Conservation (phyloP, 2,329 filamentous ascomycete genomes). For the Neopestalotiopsis sp. region DNA sequence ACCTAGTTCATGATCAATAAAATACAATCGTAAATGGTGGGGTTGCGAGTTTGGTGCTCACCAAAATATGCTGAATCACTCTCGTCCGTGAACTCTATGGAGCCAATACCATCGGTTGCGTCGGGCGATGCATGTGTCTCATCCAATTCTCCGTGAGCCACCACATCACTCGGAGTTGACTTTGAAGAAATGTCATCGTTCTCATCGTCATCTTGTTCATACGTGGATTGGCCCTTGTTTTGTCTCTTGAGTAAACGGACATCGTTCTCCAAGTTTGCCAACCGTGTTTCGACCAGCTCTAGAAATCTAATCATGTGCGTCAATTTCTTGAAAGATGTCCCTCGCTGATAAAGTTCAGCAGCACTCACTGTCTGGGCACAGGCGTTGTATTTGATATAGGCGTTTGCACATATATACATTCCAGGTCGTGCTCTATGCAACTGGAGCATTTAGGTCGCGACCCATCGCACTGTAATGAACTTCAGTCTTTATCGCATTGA, state of each 20-base stretch:
- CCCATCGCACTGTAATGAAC: constrained; percentile 9
- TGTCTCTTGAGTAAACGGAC: constrained; percentile 6
- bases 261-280: constrained; percentile 15
- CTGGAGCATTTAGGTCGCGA: constrained; percentile 13
- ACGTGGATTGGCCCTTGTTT: background rate
- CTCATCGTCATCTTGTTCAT: background rate
- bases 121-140: constrained; percentile 6
- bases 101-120: constrained; percentile 15
- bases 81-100: constrained; percentile 17
- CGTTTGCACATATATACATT: constrained; percentile 15
- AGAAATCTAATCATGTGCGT: constrained; percentile 4
- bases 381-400: constrained; percentile 11
- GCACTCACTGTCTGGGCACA: constrained; percentile 8
- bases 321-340: background rate
- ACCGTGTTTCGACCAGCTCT: constrained; percentile 10
- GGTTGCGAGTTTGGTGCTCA: background rate
- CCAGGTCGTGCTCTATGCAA: constrained; percentile 7
- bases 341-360: background rate
- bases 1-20: constrained; percentile 4
- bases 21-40: background rate
- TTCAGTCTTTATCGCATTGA: background rate
- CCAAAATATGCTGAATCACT: constrained; percentile 12
- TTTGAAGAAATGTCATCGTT: background rate
- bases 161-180: background rate
- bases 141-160: background rate